Evolutionary conservation across 2,329 filamentous ascomycete species (phyloP), one percentile per base, ranked within the genome.

Genomic region (Pseudocercospora fijiensis): DNA sequence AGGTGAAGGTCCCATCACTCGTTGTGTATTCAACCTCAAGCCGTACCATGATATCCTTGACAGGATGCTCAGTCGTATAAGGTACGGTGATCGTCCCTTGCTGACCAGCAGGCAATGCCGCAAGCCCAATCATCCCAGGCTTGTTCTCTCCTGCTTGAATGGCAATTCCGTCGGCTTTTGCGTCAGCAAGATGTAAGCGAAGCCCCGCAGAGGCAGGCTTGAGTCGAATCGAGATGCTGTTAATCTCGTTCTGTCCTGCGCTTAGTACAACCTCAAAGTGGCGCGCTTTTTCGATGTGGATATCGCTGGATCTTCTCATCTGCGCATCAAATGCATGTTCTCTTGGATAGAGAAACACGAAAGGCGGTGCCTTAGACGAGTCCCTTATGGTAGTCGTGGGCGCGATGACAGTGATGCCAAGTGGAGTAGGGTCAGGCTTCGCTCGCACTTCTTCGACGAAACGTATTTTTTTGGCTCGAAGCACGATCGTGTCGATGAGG

Each of bases 41-140:
- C 66, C 88, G 89, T 61, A 94, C 82, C 0, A 87, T 84, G 1
- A 97, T 85, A 37, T 87, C 88, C 2, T 83, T 83, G 0, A 91
- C 83, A 49, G 91, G 87, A 63, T 90, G 88, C 74, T 97, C 93
- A 10, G 94, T 83, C 0, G 90, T 93, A 71, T 96, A 99, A 0
- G 93, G 94, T 53, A 93, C 84, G 6, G 82, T 81, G 22, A 97
- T 80, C 22, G 81, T 86, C 20, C 89, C 76, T 0, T 73, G 77
- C 0, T 81, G 79, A 2, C 81, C 71, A 0, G 80, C 20, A 1
- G 41, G 49, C 10, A 75, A 65, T n/a, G 26, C 45, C 24, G 65
- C 62, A 2, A 75, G 63, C 18, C 51, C 18, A 7, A 75, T 27
- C 13, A 67, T 63, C n/a, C 71, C 71, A 27, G 61, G 65, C 26